Base-by-base conservation (phyloP, 1,139 yeast species). In the Wickerhamomyces sp. region DNA sequence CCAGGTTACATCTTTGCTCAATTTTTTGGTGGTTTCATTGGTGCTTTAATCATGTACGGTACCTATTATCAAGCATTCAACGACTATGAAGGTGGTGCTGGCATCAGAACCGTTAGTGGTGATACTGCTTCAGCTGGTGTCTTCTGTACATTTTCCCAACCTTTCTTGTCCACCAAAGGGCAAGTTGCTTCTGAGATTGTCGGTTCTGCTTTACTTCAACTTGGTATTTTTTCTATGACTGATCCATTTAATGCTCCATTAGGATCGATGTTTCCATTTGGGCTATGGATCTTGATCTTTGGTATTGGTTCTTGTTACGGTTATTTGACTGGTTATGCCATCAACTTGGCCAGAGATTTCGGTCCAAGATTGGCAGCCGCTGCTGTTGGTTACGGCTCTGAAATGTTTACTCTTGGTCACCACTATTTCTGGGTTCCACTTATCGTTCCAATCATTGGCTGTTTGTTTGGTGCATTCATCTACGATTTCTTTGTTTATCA, bases 381-480 rank as follows among this genome's bases (percentile, higher is more conserved):
- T 31, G 54, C 66, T 31, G 58, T 68, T 29, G 77, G 77, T 22
- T 69, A 68, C 43, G 64, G 68, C 31, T 49, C 59, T 33, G 57
- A 58, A 16, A 52, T 68, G 45, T 70, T 65, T 58, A 44, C 56
- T 13, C 47, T 55, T 9, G 60, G 66, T 33, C 55, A 60, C 45
- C 61, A 63, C 45, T 71, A 68, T 52, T 68, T 67, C 48, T 71
- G 77, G 77, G 70, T 70, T 21, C 74, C 75, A 32, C 53, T 68
- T 43, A 60, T 66, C 24, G 66, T 65, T 14, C 75, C 76, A 26
- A 51, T 64, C 30, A 44, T 67, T 29, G 77, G 77, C 15, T 54
- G 66, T 33, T 43, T 64, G 30, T 43, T 59, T 23, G 77, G 77
- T 33, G 74, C 64, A 21, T 48, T 66, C 40, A 35, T 68, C 12